Percentiles rank a stretch among this genome's conserved stretches.
Conservation (phyloP, 441 rosid genomes). For the Erodium moschatum region DNA sequence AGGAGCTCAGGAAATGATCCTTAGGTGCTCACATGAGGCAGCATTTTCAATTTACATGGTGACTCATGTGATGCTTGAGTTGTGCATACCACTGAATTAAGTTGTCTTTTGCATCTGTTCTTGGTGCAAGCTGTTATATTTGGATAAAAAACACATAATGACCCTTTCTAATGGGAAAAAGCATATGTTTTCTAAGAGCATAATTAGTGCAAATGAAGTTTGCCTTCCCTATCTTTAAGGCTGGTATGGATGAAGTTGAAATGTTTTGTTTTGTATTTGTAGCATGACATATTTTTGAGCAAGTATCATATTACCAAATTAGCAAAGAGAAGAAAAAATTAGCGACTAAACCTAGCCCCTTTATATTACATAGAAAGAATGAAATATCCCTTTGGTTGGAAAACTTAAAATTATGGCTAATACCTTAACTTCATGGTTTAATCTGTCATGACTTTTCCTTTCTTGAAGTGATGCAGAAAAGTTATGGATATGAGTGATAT, state of each 20-base stretch:
- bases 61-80: not conserved
- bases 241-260: conserved; percentile 1
- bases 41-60: not conserved
- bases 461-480: not conserved
- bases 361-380: not conserved
- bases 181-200: not conserved
- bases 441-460: not conserved
- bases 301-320: not conserved
- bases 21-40: not conserved
- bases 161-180: not conserved
- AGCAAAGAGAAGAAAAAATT: not conserved
- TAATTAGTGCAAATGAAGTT: not conserved
- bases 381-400: not conserved
- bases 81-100: not conserved
- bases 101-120: not conserved
- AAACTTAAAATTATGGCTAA: not conserved
- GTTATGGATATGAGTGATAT: not conserved
- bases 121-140: not conserved
- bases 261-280: not conserved
- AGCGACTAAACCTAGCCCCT: not conserved
- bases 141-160: not conserved
- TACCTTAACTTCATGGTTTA: not conserved
- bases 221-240: not conserved
- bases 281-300: not conserved
- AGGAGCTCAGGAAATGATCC: not conserved